Evolutionary conservation across 2,329 filamentous ascomycete species (phyloP).

Genomic region (Ophiocordyceps camponoti-saundersi): DNA sequence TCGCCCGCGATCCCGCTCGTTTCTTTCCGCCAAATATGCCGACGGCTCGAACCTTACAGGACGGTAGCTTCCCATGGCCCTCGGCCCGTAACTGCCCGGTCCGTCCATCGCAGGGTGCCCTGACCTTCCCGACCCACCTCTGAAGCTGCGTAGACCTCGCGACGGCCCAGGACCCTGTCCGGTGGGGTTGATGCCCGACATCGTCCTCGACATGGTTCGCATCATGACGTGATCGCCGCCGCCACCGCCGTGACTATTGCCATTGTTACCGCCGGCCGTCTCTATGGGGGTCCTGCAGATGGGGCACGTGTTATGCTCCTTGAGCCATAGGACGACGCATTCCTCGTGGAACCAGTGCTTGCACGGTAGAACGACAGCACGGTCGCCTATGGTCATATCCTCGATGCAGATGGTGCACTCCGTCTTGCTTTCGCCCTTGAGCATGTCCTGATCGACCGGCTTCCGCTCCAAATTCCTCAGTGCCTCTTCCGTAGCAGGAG

Average conservation of each 20-base stretch:
- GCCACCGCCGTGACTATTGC: slow-evolving; percentile 3
- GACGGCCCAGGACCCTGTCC: not conserved
- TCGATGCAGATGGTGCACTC: slow-evolving; percentile 97
- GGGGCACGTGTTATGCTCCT: slow-evolving; percentile 84
- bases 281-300: slow-evolving; percentile 51
- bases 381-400: slow-evolving; percentile 52
- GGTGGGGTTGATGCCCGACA: not conserved
- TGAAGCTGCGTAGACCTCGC: not conserved
- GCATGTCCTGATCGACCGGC: slow-evolving; percentile 51
- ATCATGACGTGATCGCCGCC: not conserved
- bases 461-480: slow-evolving; percentile 60
- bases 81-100: not conserved
- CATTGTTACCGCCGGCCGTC: slow-evolving; percentile 10
- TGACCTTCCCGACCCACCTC: not conserved
- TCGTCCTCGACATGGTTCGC: not conserved
- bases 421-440: slow-evolving; percentile 46
- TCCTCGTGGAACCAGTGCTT: slow-evolving; percentile 84
- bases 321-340: slow-evolving; percentile 71
- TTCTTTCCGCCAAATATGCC: not conserved
- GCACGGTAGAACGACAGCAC: slow-evolving; percentile 67
- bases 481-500: slow-evolving; percentile 60
- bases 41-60: slow-evolving; percentile 5
- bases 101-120: not conserved
- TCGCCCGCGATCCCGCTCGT: slow-evolving; percentile 9
- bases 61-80: not conserved